phyloP scores from a whole-genome alignment of 139 green algal genomes.

The Raphidocelis subcapitata region DNA sequence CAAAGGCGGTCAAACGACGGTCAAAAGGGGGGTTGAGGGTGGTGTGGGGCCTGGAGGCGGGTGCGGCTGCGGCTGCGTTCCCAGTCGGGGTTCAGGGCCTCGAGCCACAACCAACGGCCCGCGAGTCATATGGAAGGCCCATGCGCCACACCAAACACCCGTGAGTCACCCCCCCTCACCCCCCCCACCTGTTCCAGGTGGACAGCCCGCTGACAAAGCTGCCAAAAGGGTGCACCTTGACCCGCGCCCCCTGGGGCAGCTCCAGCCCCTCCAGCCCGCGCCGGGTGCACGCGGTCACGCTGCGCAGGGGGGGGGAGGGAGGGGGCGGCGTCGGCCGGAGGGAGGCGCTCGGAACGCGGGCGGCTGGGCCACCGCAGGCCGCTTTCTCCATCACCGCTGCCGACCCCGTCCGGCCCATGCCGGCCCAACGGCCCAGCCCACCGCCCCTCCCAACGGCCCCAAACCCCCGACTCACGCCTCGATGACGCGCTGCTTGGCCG shows the following conservation, averaged over 20 bases:
- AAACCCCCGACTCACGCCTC: slow-evolving; percentile 4
- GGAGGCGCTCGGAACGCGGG: neutral
- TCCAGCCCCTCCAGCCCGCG: neutral
- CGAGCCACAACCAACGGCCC: no score
- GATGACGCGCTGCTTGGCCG: slow-evolving; percentile 23
- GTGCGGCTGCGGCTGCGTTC: no score
- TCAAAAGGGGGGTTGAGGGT: no score
- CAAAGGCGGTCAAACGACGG: no score
- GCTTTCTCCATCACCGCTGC: no score
- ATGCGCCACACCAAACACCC: no score
- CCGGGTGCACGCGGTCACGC: slow-evolving; percentile 4
- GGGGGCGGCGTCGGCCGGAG: neutral
- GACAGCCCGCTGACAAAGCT: slow-evolving; percentile 57
- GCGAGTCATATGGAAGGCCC: no score
- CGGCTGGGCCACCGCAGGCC: neutral
- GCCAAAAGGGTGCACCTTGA: slow-evolving; percentile 54
- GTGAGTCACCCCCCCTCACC: no score
- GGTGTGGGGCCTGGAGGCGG: no score
- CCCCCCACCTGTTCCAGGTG: slow-evolving; percentile 37
- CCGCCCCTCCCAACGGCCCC: neutral
- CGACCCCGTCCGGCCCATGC: no score
- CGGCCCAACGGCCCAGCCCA: no score
- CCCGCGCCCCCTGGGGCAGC: neutral
- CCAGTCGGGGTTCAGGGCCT: no score
- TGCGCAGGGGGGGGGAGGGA: neutral